phyloP scores from a whole-genome alignment of 1,284 basidiomycete species.

The Cutaneotrichosporon dermatis region DNA sequence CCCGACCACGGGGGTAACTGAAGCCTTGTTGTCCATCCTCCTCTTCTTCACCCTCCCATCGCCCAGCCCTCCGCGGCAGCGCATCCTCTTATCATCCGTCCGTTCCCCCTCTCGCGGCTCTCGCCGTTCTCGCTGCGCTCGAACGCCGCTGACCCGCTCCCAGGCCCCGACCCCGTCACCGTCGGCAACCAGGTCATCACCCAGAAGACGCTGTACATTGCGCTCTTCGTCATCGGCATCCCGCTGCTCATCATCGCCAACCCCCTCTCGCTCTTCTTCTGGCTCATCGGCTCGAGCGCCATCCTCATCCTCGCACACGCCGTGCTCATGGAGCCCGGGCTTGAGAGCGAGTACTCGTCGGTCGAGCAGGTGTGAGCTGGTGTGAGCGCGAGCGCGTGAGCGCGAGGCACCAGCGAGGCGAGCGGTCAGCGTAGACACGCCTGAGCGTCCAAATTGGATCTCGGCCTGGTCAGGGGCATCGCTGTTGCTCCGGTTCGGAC shows the following conservation, averaged over 20 bases:
- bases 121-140: too few species aligned
- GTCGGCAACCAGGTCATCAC: slow-evolving; percentile 47
- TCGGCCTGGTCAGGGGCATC: too few species aligned
- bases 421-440: too few species aligned
- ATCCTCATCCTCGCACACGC: slow-evolving; percentile 52
- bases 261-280: slow-evolving; percentile 31
- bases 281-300: slow-evolving; percentile 30
- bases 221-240: slow-evolving; percentile 31
- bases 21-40: too few species aligned
- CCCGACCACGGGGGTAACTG: too few species aligned
- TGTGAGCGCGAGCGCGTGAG: too few species aligned
- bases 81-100: too few species aligned
- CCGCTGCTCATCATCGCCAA: slow-evolving; percentile 32
- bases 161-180: slow-evolving; percentile 19
- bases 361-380: slow-evolving; percentile 1
- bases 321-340: slow-evolving; percentile 52
- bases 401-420: too few species aligned
- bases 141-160: too few species aligned
- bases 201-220: slow-evolving; percentile 60
- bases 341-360: slow-evolving; percentile 30
- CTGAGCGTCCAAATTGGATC: too few species aligned
- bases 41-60: neutral
- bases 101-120: too few species aligned
- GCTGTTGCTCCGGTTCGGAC: too few species aligned
- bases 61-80: neutral